These are phyloP conservation scores for Albophoma yamanashiensis DNA, from an alignment of 2,329 filamentous ascomycete species.

Conservation along the genomic window DNA sequence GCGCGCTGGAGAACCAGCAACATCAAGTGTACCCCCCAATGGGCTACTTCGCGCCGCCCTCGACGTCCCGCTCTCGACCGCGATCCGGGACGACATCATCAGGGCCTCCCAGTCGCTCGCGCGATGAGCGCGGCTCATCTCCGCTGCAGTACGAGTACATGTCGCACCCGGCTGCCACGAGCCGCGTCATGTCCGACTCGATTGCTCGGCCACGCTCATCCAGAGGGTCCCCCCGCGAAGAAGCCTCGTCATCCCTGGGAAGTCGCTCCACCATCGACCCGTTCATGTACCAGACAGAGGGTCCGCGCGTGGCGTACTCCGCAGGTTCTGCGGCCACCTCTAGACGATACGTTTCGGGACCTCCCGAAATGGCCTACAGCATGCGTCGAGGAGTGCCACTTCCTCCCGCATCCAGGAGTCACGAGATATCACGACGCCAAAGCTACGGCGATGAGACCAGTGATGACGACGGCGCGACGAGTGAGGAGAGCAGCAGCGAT, in stretches of 20 bases:
- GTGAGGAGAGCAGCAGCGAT: constrained; percentile 25
- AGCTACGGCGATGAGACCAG: constrained; percentile 22
- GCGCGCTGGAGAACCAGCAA: constrained; percentile 23
- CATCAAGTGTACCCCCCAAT: constrained; percentile 31
- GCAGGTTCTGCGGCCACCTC: constrained; percentile 19
- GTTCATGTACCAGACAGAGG: constrained; percentile 41
- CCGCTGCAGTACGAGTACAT: constrained; percentile 37
- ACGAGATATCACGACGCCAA: constrained; percentile 16
- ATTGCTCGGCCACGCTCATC: constrained; percentile 20
- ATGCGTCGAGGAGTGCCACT: constrained; percentile 13
- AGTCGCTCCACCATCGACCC: constrained; percentile 27
- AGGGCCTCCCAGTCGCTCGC: constrained; percentile 19
- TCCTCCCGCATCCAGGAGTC: constrained; percentile 21
- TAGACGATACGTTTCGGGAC: constrained; percentile 26
- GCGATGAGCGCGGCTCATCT: constrained; percentile 25
- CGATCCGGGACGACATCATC: constrained; percentile 32
- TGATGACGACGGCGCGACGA: constrained; percentile 23
- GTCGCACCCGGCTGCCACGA: constrained; percentile 17
- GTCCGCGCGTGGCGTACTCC: constrained; percentile 25
- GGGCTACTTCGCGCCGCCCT: constrained; percentile 40
- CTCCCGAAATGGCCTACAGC: constrained; percentile 15
- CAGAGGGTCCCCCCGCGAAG: constrained; percentile 19
- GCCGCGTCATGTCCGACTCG: constrained; percentile 36
- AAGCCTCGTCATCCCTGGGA: constrained; percentile 16
- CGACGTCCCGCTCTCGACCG: constrained; percentile 26